Base-by-base conservation (phyloP, 148 eudicot genomes). In the Chenopodium quinoa region DNA sequence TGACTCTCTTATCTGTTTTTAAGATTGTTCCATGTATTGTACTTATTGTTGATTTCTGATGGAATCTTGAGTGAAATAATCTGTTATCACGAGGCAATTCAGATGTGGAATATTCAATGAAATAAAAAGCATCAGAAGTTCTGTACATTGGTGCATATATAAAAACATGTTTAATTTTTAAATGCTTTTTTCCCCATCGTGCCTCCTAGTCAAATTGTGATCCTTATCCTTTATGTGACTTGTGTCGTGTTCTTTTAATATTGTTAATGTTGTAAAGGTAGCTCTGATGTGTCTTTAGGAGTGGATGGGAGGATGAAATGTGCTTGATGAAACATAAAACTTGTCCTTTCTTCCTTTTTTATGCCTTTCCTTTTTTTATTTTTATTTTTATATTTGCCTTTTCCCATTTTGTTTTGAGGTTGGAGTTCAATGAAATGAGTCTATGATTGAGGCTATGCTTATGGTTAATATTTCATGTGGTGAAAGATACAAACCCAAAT, bases 281-380 rank as follows among this genome's bases (percentile, higher is more conserved):
- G 48, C 34, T 44, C 72, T 7, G 60, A 81, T 81, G 23, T n/a
- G 72, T 75, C 50, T 71, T 29, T 58, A 73, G 34, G 23, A 73
- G 56, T 9, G 44, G 27, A 62, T 27, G 67, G 32, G 37, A 72
- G 34, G 19, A 7, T 20, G 14, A 27, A 44, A 40, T 40, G 25
- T 11, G 31, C 71, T 62, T 66, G 40, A 48, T 70, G 73, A 70
- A 32, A 65, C 40, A 78, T 65, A 13, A 60, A 71, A 62, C 72
- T 79, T 50, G 9, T 17, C 44, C 14, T 11, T 50, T 73, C 20
- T 47, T 73, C 22, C 8, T 14, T 32, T 32, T 31, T 2, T 46
- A 25, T 16, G 0, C 22, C 44, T 14, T 47, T 11, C 22, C n/a
- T 32, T 31, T 68, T 31, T 16, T 2, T 9, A 16, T 27, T 23